phyloP scores from a whole-genome alignment of 78 protist genomes.

The Dictyostelium brefeldianum region DNA sequence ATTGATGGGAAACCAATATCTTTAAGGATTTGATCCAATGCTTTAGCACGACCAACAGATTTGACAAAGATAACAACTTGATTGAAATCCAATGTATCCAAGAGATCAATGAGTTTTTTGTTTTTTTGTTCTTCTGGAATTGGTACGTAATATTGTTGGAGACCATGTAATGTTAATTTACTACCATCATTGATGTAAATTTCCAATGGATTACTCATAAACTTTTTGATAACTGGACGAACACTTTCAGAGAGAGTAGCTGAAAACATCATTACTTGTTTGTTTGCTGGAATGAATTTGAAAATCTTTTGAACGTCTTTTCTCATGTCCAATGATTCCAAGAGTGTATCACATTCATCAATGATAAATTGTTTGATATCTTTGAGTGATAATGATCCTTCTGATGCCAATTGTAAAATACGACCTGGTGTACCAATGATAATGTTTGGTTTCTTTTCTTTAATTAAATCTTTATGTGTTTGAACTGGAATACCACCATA shows the following conservation, averaged over 20 bases:
- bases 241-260: conserved; percentile 97
- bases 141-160: conserved; percentile 97
- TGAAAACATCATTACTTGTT: conserved; percentile 99
- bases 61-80: conserved; percentile 98
- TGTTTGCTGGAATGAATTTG: conserved; percentile 91
- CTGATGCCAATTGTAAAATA: conserved; percentile 66
- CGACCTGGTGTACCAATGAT: conserved; percentile 99
- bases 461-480: conserved; percentile 75
- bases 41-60: conserved; percentile 86
- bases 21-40: conserved; percentile 88
- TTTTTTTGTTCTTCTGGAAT: conserved; percentile 95
- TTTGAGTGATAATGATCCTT: conserved; percentile 76
- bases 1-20: conserved; percentile 97
- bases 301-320: conserved; percentile 97
- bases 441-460: conserved; percentile 92
- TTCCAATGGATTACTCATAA: conserved; percentile 96
- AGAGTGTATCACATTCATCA: conserved; percentile 99
- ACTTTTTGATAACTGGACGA: conserved; percentile 93
- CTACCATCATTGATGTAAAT: conserved; percentile 95
- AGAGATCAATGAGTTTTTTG: conserved; percentile 95
- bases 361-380: conserved; percentile 96
- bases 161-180: conserved; percentile 98
- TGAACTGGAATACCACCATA: conserved; percentile 96
- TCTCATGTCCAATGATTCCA: conserved; percentile 97
- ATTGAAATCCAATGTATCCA: conserved; percentile 98